These are phyloP conservation scores for Glycine soja DNA, from an alignment of 306 rosid species.

Conservation along the genomic window DNA sequence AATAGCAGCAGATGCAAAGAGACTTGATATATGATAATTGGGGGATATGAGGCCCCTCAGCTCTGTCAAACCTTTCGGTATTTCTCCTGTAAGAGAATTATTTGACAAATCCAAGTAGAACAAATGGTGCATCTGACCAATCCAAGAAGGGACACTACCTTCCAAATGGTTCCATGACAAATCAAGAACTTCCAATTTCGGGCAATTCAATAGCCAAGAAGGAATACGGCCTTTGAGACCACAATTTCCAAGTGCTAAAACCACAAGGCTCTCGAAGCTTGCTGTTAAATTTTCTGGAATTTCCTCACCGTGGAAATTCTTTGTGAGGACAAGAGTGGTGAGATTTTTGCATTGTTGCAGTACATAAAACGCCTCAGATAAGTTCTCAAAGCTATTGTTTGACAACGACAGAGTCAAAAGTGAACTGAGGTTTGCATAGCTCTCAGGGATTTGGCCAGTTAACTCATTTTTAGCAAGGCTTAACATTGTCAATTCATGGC, in stretches of 20 bases:
- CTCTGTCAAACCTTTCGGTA: constrained; percentile 62
- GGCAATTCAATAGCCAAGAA: constrained; percentile 57
- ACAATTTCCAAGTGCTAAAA: constrained; percentile 63
- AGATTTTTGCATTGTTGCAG: constrained; percentile 62
- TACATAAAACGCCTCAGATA: constrained; percentile 55
- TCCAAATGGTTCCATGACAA: constrained; percentile 66
- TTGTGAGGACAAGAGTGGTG: constrained; percentile 58
- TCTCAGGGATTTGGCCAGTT: constrained; percentile 59
- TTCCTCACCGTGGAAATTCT: constrained; percentile 62
- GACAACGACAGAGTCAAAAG: constrained; percentile 62
- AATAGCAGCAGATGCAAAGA: constrained; percentile 52
- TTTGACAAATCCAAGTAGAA: constrained; percentile 72
- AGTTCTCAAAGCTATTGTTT: constrained; percentile 61
- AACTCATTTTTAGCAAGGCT: constrained; percentile 63
- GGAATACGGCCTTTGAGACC: constrained; percentile 65
- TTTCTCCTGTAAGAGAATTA: constrained; percentile 67
- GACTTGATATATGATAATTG: constrained; percentile 41
- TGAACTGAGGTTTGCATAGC: constrained; percentile 57
- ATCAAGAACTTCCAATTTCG: constrained; percentile 60
- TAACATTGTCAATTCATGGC: constrained; percentile 55
- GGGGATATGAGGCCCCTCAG: constrained; percentile 55
- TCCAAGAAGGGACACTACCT: constrained; percentile 62
- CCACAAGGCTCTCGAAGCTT: constrained; percentile 58
- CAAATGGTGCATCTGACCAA: constrained; percentile 60
- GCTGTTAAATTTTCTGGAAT: constrained; percentile 48